These are phyloP conservation scores for Amanita thiersii DNA, from an alignment of 768 basidiomycete genomes.

Conservation along the genomic window DNA sequence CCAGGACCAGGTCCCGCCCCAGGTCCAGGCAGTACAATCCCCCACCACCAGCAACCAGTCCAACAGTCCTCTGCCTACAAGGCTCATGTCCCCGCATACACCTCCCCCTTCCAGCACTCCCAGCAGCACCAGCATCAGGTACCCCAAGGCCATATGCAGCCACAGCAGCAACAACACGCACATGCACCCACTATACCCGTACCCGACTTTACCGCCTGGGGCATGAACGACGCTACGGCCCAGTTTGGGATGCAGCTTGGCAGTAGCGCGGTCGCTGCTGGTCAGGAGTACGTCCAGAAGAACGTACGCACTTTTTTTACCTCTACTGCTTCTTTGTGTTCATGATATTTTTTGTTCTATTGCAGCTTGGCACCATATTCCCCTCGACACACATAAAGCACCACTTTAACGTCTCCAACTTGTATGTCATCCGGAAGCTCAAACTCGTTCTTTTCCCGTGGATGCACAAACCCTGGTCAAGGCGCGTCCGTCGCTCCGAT, in stretches of 20 bases:
- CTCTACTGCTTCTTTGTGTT: constrained; percentile 1
- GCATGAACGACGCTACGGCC: constrained; percentile 88
- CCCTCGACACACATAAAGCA: constrained; percentile 76
- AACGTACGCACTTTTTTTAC: constrained; percentile 52
- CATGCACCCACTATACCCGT: constrained; percentile 20
- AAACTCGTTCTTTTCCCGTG: constrained; percentile 90
- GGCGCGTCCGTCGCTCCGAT: constrained; percentile 59
- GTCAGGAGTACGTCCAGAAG: constrained; percentile 92
- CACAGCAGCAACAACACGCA: constrained; percentile 23
- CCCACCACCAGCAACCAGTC: constrained; percentile 14
- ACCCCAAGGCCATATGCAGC: constrained; percentile 26
- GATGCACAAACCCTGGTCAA: constrained; percentile 83
- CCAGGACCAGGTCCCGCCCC: constrained; percentile 30
- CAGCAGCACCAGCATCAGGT: constrained; percentile 27
- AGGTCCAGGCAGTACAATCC: constrained; percentile 21
- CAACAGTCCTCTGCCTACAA: constrained; percentile 20
- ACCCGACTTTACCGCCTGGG: constrained; percentile 65
- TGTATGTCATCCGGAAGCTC: constrained; percentile 88
- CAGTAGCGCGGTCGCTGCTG: constrained; percentile 83
- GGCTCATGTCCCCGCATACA: constrained; percentile 37
- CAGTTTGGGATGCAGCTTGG: constrained; percentile 97
- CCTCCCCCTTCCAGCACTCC: constrained; percentile 41
- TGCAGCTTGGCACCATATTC: constrained; percentile 72
- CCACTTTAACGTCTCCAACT: constrained; percentile 94
- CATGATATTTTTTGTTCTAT: constrained; percentile 10